Conservation (phyloP, 148 eudicot genomes). For the Vaccinium macrocarpon region DNA sequence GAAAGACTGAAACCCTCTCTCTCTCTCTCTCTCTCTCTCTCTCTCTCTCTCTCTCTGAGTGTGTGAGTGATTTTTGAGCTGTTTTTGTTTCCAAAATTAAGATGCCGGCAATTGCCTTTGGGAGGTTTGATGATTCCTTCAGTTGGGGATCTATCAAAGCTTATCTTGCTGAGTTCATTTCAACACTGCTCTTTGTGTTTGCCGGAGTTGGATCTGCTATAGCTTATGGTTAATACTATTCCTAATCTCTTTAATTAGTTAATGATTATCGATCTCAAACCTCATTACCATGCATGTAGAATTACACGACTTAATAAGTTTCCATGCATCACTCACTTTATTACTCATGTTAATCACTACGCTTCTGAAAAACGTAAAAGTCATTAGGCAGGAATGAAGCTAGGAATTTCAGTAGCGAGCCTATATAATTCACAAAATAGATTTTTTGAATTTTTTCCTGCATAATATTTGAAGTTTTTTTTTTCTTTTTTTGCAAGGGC, state of each 20-base stretch:
- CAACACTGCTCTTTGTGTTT: conserved; percentile 75
- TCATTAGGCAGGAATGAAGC: no score
- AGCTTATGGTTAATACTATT: conserved; percentile 46
- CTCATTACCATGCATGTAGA: neutral
- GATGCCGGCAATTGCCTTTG: conserved; percentile 62
- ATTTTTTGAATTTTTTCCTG: no score
- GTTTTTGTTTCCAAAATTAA: neutral
- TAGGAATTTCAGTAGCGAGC: no score
- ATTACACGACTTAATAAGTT: neutral
- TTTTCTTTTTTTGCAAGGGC: no score
- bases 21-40: conserved; percentile 1
- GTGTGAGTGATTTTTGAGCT: neutral
- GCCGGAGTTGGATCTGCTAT: conserved; percentile 91
- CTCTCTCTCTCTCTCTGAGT: neutral
- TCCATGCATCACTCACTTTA: neutral
- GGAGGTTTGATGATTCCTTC: conserved; percentile 62
- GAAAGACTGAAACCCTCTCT: neutral
- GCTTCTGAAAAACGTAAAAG: no score
- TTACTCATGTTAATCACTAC: neutral
- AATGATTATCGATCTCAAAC: neutral
- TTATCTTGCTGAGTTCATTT: conserved; percentile 75
- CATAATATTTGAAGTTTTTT: no score
- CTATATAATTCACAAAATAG: no score
- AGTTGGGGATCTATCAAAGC: conserved; percentile 63
- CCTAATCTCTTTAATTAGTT: neutral